Conservation (phyloP, 352 stramenopile species). For the Phytophthora pseudosyringae region DNA sequence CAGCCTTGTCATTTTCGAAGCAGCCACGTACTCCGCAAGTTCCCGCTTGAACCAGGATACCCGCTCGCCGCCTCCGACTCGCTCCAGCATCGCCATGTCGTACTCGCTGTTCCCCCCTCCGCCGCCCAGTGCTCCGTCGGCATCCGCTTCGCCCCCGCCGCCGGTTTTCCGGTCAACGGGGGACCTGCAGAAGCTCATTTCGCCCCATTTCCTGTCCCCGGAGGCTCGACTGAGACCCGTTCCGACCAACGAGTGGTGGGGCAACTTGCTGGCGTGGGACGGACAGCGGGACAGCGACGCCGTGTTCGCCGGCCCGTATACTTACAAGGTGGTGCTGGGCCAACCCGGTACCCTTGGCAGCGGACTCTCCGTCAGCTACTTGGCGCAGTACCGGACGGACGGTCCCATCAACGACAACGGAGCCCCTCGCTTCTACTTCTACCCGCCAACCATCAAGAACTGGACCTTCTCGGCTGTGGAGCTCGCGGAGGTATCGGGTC, state of each 20-base stretch:
- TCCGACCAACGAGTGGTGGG: constrained; percentile 88
- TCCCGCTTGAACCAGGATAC: constrained; percentile 1
- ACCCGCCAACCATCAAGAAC: constrained; percentile 76
- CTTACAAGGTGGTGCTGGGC: constrained; percentile 56
- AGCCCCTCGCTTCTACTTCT: constrained; percentile 88
- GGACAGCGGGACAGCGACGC: constrained; percentile 67
- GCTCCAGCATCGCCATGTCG: constrained; percentile 23
- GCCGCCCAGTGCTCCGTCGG: background rate
- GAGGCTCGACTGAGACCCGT: constrained; percentile 43
- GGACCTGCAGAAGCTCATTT: constrained; percentile 57
- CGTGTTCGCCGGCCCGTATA: constrained; percentile 77
- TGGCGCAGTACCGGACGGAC: constrained; percentile 74
- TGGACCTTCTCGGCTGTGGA: constrained; percentile 72
- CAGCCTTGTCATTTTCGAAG: constrained; percentile 17
- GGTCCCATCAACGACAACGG: constrained; percentile 79
- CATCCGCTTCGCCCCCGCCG: constrained; percentile 32
- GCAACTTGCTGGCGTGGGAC: constrained; percentile 78
- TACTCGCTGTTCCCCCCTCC: constrained; percentile 26
- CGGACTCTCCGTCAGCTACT: constrained; percentile 70
- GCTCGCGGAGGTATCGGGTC: constrained; percentile 25
- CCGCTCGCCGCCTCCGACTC: background rate
- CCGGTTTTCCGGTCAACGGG: constrained; percentile 55
- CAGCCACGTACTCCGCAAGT: constrained; percentile 21
- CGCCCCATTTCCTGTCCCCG: constrained; percentile 49
- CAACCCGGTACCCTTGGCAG: constrained; percentile 44